Base-by-base conservation (phyloP, 1,284 basidiomycete genomes). In the Tilletiaria anomala region DNA sequence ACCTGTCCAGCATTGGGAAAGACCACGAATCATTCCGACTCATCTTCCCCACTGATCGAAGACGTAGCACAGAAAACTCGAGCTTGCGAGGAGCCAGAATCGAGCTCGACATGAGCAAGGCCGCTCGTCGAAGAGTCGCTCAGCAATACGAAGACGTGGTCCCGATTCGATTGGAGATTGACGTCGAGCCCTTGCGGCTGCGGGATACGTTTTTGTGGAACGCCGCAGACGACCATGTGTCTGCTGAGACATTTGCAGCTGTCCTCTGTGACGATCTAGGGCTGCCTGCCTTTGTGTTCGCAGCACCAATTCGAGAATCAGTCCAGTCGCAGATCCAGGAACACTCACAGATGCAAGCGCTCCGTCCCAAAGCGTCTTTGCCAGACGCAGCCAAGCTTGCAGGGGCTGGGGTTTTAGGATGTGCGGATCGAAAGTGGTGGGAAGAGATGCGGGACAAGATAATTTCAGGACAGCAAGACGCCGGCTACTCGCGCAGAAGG, bases 131-230 rank as follows among this genome's bases (percentile, higher is more conserved):
- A 12, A 73, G 76, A 35, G 74, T 79, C 23, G 76, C 77, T 3
- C 73, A 77, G 48, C 70, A 73, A 23, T 73, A 77, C 6, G 87
- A 89, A 62, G 73, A 78, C 56, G 77, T 96, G 26, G 82, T 97
- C 5, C 91, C 91, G 2, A 83, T 97, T 39, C 78, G 91, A 16
- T 72, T 99, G 39, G 93, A 97, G 68, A 79, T 96, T 57, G 93
- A 97, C 56, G 80, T 91, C 42, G 75, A 76, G 39, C 82, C 85
- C 61, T 81, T 83, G 65, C 84, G 82, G 68, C 78, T 96, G 73
- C 78, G 87, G 29, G 91, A 99, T 66, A 89, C 91, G 0, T 94
- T 97, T 68, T 78, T 91, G 24, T 99, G 91, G 91, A 94, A 97
- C 62, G 71, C 89, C 40, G 37, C 62, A 84, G 91, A 96, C 68